Evolutionary conservation across 805 yeast species (phyloP), one percentile per base, ranked within the genome.

Genomic region (Candida multigemmis): DNA sequence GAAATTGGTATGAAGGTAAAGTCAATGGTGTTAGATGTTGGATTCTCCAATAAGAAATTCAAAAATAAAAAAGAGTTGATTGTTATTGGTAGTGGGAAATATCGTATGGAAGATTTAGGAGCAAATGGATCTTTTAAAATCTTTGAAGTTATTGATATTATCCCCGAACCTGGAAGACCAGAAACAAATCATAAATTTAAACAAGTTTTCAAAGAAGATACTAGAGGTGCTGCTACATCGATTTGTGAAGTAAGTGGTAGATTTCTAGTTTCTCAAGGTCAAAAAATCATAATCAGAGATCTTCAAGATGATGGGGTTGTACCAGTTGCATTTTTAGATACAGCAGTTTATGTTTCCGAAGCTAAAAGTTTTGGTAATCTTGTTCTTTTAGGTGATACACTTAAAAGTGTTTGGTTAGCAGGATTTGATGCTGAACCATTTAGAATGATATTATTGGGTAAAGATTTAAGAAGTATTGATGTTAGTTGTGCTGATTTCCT

Each of bases 391-490:
- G 94, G 94, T 12, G 98, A 91, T 50, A 60, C 83, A 0, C 64
- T 75, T 52, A 79, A 82, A 40, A 73, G 86, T 38, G 63, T 84
- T 4, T 75, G 86, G 61, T 62, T 91, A 31, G 75, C 77, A 16
- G 96, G 96, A 1, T 87, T 86, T 54, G 94, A 86, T 49, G 89
- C 93, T 2, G 96, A 89, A 42, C 99, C 99, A 1, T 87, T 83
- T 48, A 60, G 96, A 37, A 75, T 89, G 77, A 62, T 85, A 11
- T 51, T 69, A 31, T 50, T 91, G 27, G 87, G 94, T 6, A 82
- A 79, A 45, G 94, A 87, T 47, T 62, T 71, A 12, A 65, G 71
- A 14, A 52, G 66, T 12, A 58, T 80, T 23, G 80, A 76, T 41
- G 78, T 81, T 1, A 62, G 68, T 23, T 65, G 78, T 33, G 73